Evolutionary conservation across 768 basidiomycete species (phyloP).

Genomic region (Leccinum arenicola): DNA sequence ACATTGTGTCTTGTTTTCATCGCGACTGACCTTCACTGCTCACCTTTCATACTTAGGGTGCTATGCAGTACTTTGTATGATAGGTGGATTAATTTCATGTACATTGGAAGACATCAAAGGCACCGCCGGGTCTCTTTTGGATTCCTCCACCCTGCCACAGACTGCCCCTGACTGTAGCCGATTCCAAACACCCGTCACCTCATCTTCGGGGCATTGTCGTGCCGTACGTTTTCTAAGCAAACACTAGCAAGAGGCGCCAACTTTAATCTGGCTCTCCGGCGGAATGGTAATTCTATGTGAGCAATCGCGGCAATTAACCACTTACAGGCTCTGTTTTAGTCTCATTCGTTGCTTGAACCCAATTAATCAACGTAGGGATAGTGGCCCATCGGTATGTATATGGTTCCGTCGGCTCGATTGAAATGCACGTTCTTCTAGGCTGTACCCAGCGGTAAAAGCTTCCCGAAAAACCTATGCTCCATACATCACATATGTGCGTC

Average conservation of each 20-base stretch:
- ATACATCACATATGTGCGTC: background rate
- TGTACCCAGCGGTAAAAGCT: background rate
- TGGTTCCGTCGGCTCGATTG: background rate
- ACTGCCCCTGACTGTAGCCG: background rate
- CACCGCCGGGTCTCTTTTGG: background rate
- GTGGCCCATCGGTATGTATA: background rate
- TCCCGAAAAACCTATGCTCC: background rate
- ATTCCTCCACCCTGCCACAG: too few species aligned
- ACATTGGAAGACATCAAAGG: background rate
- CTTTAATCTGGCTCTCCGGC: background rate
- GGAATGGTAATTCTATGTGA: background rate
- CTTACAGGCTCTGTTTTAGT: background rate
- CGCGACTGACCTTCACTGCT: background rate
- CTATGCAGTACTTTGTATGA: constrained; percentile 41
- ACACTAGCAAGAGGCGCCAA: background rate
- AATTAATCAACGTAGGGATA: background rate
- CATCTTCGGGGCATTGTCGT: background rate
- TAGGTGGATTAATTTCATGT: constrained; percentile 8
- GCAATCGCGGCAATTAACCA: background rate
- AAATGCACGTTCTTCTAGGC: background rate
- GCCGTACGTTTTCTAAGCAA: background rate
- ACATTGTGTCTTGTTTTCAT: background rate
- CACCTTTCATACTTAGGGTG: constrained; percentile 24
- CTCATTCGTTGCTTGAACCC: background rate
- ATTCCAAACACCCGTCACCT: background rate